phyloP scores from a whole-genome alignment of 352 stramenopile genomes.

The Pythium diclinum region DNA sequence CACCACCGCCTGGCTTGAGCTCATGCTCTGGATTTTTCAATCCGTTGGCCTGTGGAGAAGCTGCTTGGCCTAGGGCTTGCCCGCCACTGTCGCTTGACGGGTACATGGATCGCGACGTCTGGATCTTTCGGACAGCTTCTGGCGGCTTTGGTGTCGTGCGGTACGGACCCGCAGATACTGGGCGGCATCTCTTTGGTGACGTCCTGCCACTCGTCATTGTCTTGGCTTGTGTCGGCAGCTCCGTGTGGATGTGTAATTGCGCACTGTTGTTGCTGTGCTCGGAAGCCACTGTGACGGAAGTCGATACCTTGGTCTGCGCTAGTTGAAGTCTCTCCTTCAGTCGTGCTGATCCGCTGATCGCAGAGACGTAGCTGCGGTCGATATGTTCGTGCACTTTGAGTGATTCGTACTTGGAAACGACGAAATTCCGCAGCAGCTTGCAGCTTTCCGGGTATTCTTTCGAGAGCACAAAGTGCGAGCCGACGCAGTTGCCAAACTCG shows the following conservation, averaged over 20 bases:
- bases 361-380: conserved; percentile 67
- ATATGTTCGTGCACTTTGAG: conserved; percentile 68
- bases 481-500: conserved; percentile 79
- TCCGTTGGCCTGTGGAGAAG: not conserved
- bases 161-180: conserved; percentile 57
- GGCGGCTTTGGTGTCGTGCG: conserved; percentile 35
- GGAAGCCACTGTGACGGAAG: not conserved
- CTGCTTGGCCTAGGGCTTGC: not conserved
- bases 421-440: conserved; percentile 54
- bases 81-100: conserved; percentile 25
- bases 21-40: not conserved
- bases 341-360: conserved; percentile 54
- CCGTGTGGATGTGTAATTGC: not conserved
- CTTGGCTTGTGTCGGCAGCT: not conserved
- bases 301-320: conserved; percentile 45
- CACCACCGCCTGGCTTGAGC: not conserved
- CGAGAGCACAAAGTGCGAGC: conserved; percentile 57
- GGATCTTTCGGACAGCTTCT: conserved; percentile 36
- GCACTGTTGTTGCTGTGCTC: conserved; percentile 10
- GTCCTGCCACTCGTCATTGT: conserved; percentile 40
- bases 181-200: conserved; percentile 62
- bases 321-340: conserved; percentile 45
- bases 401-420: conserved; percentile 53
- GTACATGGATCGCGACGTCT: conserved; percentile 56
- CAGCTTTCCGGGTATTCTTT: conserved; percentile 54